Percentiles rank a stretch among this genome's conserved stretches.
phyloP scores from a whole-genome alignment of 257 asterid genomes.

The Orobanche coerulescens region DNA sequence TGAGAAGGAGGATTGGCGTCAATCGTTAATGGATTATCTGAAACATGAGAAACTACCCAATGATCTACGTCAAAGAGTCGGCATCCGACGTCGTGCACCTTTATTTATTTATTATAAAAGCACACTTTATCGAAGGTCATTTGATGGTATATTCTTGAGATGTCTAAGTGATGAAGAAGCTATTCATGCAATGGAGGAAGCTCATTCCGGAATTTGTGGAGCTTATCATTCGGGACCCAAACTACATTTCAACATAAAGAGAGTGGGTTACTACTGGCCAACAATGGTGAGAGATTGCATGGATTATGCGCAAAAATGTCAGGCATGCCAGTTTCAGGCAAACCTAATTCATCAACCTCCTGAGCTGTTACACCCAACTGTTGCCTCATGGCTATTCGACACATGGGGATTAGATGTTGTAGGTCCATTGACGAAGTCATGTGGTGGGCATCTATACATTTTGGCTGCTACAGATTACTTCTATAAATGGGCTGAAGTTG shows the following conservation, averaged over 20 bases:
- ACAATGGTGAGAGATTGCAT: background rate
- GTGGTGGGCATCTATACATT: no score
- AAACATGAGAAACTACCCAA: background rate
- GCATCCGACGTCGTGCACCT: background rate
- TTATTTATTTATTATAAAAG: background rate
- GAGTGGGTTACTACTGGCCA: background rate
- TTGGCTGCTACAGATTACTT: no score
- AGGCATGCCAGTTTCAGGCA: background rate
- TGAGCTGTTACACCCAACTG: no score
- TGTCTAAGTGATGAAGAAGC: background rate
- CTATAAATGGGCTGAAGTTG: no score
- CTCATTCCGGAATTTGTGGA: background rate
- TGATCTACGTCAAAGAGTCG: background rate
- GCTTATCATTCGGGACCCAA: background rate
- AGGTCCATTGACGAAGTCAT: no score
- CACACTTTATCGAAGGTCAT: background rate
- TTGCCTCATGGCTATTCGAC: no score
- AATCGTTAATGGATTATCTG: background rate
- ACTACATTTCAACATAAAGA: background rate
- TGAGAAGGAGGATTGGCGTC: background rate
- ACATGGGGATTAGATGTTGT: no score
- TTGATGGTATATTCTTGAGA: background rate
- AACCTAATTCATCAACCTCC: background rate
- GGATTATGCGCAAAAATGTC: background rate
- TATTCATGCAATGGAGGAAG: background rate